phyloP scores from a whole-genome alignment of 306 rosid species.

The Vigna reflexopilosa region DNA sequence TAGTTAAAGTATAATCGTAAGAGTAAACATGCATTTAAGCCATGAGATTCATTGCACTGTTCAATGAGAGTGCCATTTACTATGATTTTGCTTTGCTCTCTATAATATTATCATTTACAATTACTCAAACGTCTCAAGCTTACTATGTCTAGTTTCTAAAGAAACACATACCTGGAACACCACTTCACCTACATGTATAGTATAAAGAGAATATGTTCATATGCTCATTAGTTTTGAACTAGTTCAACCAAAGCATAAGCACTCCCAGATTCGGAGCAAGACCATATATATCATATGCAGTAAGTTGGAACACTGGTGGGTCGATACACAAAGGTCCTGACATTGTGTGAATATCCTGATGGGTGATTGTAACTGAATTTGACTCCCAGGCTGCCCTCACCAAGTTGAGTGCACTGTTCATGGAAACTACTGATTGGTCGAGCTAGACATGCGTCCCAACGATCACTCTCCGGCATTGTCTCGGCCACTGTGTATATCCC shows the following conservation, averaged over 20 bases:
- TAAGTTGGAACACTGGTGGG: constrained; percentile 67
- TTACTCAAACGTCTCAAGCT: constrained; percentile 26
- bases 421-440: constrained; percentile 96
- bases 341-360: constrained; percentile 78
- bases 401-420: constrained; percentile 76
- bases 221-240: constrained; percentile 19
- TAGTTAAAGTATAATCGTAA: background rate
- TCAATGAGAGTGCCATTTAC: constrained; percentile 24
- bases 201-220: constrained; percentile 1
- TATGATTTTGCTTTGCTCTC: background rate
- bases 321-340: constrained; percentile 75
- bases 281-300: constrained; percentile 64
- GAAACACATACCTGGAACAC: constrained; percentile 31
- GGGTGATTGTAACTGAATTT: constrained; percentile 87
- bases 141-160: background rate
- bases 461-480: constrained; percentile 92
- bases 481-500: constrained; percentile 90
- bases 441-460: constrained; percentile 96
- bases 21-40: background rate
- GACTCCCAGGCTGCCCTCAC: constrained; percentile 72
- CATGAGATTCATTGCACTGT: background rate
- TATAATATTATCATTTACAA: constrained; percentile 34
- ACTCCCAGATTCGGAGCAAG: constrained; percentile 18
- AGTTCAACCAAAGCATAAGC: constrained; percentile 44
- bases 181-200: constrained; percentile 37